Evolutionary conservation across 2,329 filamentous ascomycete species (phyloP).

Genomic region (Camillea tinctor): DNA sequence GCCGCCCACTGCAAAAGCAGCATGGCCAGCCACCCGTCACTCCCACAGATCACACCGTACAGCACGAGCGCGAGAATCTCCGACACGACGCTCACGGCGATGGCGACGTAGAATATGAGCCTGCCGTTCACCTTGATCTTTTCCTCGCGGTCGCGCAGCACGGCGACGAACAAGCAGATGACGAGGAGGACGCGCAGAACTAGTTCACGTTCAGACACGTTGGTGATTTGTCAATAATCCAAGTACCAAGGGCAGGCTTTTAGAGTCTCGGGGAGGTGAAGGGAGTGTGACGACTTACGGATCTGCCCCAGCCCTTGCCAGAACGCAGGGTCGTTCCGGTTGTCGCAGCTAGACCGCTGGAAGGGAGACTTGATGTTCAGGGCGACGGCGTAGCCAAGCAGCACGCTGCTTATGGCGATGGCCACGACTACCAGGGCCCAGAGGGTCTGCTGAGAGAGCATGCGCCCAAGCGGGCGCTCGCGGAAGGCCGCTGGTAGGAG

Average conservation of each 20-base stretch:
- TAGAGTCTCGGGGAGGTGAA: too few relatives aligned
- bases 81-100: background rate
- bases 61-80: background rate
- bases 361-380: background rate
- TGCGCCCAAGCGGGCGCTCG: background rate
- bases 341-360: background rate
- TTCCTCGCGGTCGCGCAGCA: background rate
- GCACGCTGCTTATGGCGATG: background rate
- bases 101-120: background rate
- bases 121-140: background rate
- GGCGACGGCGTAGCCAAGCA: conserved; percentile 6
- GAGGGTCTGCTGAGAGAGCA: background rate
- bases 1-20: conserved; percentile 4
- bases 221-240: too few relatives aligned
- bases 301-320: conserved; percentile 4
- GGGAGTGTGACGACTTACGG: background rate
- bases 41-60: conserved; percentile 6
- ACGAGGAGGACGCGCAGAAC: conserved; percentile 2
- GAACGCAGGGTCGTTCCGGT: conserved; percentile 3
- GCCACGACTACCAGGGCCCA: conserved; percentile 1
- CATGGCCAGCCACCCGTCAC: conserved; percentile 1
- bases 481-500: background rate
- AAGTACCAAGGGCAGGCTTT: too few relatives aligned
- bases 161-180: background rate
- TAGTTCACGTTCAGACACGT: too few relatives aligned